These are phyloP conservation scores for Trichoderma citrinoviride DNA, from an alignment of 2,329 filamentous ascomycete species.

Conservation along the genomic window DNA sequence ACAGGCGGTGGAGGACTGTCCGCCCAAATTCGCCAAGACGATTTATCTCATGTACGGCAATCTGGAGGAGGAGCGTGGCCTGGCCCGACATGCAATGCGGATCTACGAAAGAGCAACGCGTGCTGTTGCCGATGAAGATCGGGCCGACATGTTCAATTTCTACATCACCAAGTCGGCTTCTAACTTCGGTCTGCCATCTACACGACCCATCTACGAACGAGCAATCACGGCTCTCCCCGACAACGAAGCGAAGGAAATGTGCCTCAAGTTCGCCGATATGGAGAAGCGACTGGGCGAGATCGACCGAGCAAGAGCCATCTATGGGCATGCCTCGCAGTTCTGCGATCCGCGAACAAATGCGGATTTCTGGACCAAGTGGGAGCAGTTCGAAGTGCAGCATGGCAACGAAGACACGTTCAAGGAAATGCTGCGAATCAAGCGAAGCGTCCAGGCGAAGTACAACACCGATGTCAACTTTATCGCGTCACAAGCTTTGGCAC, in stretches of 20 bases:
- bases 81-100: conserved; percentile 95
- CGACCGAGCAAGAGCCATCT: conserved; percentile 91
- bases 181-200: conserved; percentile 95
- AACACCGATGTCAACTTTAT: conserved; percentile 99
- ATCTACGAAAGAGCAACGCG: conserved; percentile 97
- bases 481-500: conserved; percentile 87
- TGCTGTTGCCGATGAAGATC: conserved; percentile 90
- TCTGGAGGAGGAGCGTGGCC: conserved; percentile 89
- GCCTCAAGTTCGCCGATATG: conserved; percentile 97
- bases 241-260: conserved; percentile 93
- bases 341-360: conserved; percentile 90
- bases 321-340: conserved; percentile 94
- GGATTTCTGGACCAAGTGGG: conserved; percentile 95
- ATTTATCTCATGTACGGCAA: conserved; percentile 98
- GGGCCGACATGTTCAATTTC: conserved; percentile 97
- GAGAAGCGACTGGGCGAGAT: conserved; percentile 89
- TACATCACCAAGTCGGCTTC: conserved; percentile 99
- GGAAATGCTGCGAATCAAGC: conserved; percentile 97
- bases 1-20: conserved; percentile 91
- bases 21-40: conserved; percentile 92
- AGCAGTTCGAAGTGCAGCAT: conserved; percentile 94
- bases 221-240: conserved; percentile 93
- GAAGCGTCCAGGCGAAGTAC: conserved; percentile 95
- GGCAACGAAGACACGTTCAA: conserved; percentile 99
- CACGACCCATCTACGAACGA: conserved; percentile 91